phyloP scores from a whole-genome alignment of 2,329 filamentous ascomycete species.

The Apiospora arundinis region DNA sequence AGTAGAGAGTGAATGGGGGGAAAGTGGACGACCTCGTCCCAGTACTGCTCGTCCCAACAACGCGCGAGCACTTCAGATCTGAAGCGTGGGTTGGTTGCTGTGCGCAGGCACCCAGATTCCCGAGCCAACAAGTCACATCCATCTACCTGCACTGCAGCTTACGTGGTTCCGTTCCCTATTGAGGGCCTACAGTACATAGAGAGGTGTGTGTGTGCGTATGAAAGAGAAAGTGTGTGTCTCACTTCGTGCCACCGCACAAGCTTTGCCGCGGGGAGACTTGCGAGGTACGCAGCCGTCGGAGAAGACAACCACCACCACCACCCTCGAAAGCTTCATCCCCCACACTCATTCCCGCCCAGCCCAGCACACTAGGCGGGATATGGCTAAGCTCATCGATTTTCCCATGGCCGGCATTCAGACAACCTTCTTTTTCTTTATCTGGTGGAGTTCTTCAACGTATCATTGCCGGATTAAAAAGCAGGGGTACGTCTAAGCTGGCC shows the following conservation, averaged over 20 bases:
- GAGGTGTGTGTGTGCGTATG: neutral
- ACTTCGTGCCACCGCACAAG: neutral
- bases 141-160: slow-evolving; percentile 6
- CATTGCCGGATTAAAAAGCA: neutral
- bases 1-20: neutral
- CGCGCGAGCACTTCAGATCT: neutral
- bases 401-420: slow-evolving; percentile 8
- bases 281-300: neutral
- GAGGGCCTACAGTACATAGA: neutral
- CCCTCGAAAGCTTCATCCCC: slow-evolving; percentile 6
- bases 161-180: neutral
- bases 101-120: slow-evolving; percentile 12
- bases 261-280: neutral
- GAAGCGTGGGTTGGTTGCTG: neutral
- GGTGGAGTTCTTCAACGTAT: neutral
- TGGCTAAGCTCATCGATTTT: slow-evolving; percentile 5
- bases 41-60: neutral
- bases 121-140: slow-evolving; percentile 10
- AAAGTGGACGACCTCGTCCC: neutral
- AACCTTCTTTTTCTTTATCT: slow-evolving; percentile 15
- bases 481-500: neutral
- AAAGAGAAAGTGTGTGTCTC: neutral
- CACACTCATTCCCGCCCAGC: slow-evolving; percentile 2
- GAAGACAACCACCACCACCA: neutral
- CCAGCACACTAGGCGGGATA: slow-evolving; percentile 12